Percentiles rank a stretch among this genome's conserved stretches.
Conservation (phyloP, 441 rosid genomes). For the Isatis lusitanica region DNA sequence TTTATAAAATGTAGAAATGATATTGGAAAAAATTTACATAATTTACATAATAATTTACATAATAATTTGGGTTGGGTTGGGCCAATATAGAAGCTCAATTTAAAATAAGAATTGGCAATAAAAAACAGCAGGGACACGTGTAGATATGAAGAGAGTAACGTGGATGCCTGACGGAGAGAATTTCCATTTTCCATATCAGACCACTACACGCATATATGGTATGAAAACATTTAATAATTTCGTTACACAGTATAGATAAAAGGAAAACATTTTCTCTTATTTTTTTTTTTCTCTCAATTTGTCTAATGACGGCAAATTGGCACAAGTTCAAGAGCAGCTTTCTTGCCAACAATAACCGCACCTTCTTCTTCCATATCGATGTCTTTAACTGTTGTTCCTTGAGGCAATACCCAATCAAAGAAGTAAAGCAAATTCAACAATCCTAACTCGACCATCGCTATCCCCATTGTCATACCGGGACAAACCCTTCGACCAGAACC, state of each 20-base stretch:
- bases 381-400: constrained; percentile 31
- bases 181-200: background rate
- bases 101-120: no score
- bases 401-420: constrained; percentile 36
- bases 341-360: constrained; percentile 32
- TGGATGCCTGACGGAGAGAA: no score
- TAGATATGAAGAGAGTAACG: no score
- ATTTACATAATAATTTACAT: no score
- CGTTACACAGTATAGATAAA: background rate
- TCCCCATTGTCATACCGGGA: constrained; percentile 36
- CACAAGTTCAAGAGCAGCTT: constrained; percentile 36
- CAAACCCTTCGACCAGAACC: constrained; percentile 40
- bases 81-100: no score
- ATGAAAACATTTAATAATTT: background rate
- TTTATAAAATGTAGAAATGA: no score
- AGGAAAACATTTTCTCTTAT: background rate
- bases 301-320: constrained; percentile 22
- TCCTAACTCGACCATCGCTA: constrained; percentile 19
- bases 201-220: background rate
- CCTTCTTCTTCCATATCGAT: constrained; percentile 35
- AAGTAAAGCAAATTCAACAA: constrained; percentile 33
- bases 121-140: no score
- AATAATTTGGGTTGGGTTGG: no score
- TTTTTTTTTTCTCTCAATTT: background rate
- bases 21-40: no score